Conservation (phyloP, 2,329 filamentous ascomycete species). For the Karstenula rhodostoma region DNA sequence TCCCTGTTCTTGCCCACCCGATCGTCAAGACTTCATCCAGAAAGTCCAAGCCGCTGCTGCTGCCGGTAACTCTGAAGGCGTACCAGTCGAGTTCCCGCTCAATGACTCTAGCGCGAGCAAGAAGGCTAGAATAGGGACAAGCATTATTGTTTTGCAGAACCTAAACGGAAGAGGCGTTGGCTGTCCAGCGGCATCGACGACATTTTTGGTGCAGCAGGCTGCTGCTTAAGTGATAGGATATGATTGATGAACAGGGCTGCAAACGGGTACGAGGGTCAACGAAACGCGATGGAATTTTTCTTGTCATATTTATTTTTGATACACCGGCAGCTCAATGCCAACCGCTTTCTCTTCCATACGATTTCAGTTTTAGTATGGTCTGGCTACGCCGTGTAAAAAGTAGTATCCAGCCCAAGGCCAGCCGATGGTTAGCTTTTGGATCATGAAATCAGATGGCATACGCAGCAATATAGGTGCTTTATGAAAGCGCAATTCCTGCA, state of each 20-base stretch:
- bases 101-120: constrained; percentile 13
- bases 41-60: constrained; percentile 17
- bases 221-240: constrained; percentile 4
- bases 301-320: neutral
- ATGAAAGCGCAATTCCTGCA: neutral
- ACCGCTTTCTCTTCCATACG: no score
- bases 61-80: constrained; percentile 19
- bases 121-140: constrained; percentile 18
- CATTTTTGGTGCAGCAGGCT: constrained; percentile 20
- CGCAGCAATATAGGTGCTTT: no score
- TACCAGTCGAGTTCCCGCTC: constrained; percentile 19
- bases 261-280: neutral
- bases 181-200: constrained; percentile 23
- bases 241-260: neutral
- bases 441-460: no score
- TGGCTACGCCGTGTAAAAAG: no score
- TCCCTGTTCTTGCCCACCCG: constrained; percentile 25
- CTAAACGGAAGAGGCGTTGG: constrained; percentile 22
- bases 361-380: no score
- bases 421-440: no score
- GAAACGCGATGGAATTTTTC: neutral
- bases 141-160: constrained; percentile 24
- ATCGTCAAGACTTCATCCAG: constrained; percentile 19
- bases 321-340: no score
- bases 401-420: no score